Percentiles rank a stretch among this genome's conserved stretches.
Evolutionary conservation across 306 rosid species (phyloP).

Genomic region (Ormosia semicastrata): DNA sequence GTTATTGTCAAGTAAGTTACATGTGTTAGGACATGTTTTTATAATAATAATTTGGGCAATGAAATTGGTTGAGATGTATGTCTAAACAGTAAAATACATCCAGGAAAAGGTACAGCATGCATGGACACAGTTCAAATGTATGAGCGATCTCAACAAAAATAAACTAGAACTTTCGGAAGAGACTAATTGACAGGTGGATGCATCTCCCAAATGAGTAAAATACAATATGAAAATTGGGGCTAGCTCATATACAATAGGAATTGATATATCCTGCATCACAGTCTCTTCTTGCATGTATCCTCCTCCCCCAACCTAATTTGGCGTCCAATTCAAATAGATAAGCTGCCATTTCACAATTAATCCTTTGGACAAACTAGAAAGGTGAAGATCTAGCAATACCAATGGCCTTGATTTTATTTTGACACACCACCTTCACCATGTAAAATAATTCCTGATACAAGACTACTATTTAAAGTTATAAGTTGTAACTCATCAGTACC

Average conservation of each 20-base stretch:
- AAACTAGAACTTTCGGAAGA: conserved; percentile 13
- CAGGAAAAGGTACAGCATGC: neutral
- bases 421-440: conserved; percentile 12
- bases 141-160: neutral
- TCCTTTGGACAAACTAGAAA: conserved; percentile 33
- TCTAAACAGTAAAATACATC: neutral
- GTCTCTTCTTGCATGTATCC: conserved; percentile 14
- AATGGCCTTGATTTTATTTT: conserved; percentile 16
- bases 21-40: neutral
- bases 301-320: conserved; percentile 6
- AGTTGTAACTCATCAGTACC: conserved; percentile 20
- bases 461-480: conserved; percentile 26
- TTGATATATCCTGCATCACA: conserved; percentile 3
- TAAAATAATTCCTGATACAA: conserved; percentile 18
- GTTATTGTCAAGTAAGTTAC: neutral
- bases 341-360: conserved; percentile 24
- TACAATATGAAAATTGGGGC: conserved; percentile 23
- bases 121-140: conserved; percentile 2
- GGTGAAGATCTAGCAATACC: conserved; percentile 16
- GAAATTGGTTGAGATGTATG: neutral
- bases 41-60: neutral
- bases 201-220: conserved; percentile 27
- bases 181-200: conserved; percentile 4
- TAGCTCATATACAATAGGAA: conserved; percentile 9
- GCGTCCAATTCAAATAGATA: conserved; percentile 26